Percentiles rank a stretch among this genome's conserved stretches.
These are phyloP conservation scores for Amanita muscaria DNA, from an alignment of 768 basidiomycete genomes.

Conservation along the genomic window DNA sequence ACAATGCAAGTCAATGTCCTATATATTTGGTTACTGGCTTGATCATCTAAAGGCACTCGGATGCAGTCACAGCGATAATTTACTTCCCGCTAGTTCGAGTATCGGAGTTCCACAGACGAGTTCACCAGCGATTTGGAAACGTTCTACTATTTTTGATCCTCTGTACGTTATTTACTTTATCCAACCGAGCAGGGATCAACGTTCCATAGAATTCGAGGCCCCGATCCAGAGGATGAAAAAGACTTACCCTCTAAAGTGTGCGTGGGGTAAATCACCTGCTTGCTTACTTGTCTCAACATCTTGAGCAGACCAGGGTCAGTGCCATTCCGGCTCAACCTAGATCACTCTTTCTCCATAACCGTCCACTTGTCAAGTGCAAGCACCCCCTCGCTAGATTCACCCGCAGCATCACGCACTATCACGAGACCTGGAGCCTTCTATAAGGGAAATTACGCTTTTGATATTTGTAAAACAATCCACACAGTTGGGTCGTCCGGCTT, in stretches of 20 bases:
- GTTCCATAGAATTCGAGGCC: background rate
- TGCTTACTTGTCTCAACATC: background rate
- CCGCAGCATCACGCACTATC: slow-evolving; percentile 27
- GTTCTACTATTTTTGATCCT: slow-evolving; percentile 60
- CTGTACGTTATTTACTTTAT: slow-evolving; percentile 31
- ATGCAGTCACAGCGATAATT: slow-evolving; percentile 9
- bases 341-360: slow-evolving; percentile 41
- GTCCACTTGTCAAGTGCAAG: slow-evolving; percentile 30
- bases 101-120: background rate
- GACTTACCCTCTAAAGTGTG: background rate
- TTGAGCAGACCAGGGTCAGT: background rate
- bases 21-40: background rate
- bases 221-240: background rate
- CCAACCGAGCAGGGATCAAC: background rate
- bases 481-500: slow-evolving; percentile 42
- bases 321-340: slow-evolving; percentile 40
- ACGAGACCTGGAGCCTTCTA: slow-evolving; percentile 59
- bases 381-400: slow-evolving; percentile 28
- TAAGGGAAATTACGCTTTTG: slow-evolving; percentile 32
- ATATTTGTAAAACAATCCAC: slow-evolving; percentile 46
- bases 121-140: slow-evolving; percentile 28
- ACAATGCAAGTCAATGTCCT: slow-evolving; percentile 1
- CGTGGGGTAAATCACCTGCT: background rate
- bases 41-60: slow-evolving; percentile 7
- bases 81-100: background rate